Base-by-base conservation (phyloP, 1,284 basidiomycete species). In the Limonomyces culmigenus region DNA sequence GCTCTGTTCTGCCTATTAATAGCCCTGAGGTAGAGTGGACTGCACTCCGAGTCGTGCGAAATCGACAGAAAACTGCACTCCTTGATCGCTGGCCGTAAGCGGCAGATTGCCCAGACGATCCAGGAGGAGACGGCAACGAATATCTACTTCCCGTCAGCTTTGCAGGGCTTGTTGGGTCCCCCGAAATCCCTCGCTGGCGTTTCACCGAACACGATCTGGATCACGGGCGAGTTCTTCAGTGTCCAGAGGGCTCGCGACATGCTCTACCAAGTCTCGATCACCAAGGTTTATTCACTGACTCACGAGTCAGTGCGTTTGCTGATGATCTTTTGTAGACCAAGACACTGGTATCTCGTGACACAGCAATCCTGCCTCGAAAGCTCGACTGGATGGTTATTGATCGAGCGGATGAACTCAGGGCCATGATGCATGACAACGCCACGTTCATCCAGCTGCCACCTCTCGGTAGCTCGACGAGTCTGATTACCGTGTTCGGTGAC, bases 71-170 rank as follows among this genome's bases (percentile, higher is more conserved):
- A 96, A 54, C 60, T 96, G 2, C 92, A 96, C 55, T 74, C 83
- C 35, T 89, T 96, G 52, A 72, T 96, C 42, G 84, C 87, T 10
- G 88, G 87, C 15, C 77, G 87, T 42, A 95, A 96, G 59, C 83
- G 93, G 33, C 67, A 67, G 39, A 69, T 83, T 17, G 65, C 98
- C 30, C 93, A 97, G 56, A 70, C 79, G 5, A 95, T 98, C 39
- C 88, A 96, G 54, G 91, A 97, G 56, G 91, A 97, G 56, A 97
- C 93, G 0, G 91, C 79, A 0, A 96, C 93, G 39, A 98, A 93
- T 52, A 87, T 98, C 41, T 98, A 97, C 56, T 70, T 88, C 44
- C 89, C 93, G 19, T 87, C 88, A 4, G 79, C 89, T 31, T 63
- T 97, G 37, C 83, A 91, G 45, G 88, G 86, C 33, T 71, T 92